Conservation (phyloP, 108 stramenopile genomes). For the Cyclotella distinguenda region DNA sequence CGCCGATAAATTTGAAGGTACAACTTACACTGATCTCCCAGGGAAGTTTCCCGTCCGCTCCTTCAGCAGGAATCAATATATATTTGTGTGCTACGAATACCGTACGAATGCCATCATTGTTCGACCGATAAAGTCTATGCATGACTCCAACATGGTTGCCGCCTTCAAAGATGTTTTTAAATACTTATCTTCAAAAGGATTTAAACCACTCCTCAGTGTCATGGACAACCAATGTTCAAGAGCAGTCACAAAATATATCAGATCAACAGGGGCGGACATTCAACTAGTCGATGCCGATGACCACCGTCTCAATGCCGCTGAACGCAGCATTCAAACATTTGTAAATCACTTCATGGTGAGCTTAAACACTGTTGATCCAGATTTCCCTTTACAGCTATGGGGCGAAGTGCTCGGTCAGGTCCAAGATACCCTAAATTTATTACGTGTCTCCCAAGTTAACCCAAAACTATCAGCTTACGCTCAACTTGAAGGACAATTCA, state of each 20-base stretch:
- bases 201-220: neutral
- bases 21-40: neutral
- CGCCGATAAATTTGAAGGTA: neutral
- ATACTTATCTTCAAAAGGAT: neutral
- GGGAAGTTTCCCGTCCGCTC: constrained; percentile 2
- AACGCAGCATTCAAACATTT: constrained; percentile 12
- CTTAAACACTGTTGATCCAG: constrained; percentile 13
- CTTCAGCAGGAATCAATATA: neutral
- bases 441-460: constrained; percentile 41
- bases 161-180: neutral
- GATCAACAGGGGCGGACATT: neutral
- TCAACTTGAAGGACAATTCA: constrained; percentile 15
- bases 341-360: constrained; percentile 16
- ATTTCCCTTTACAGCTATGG: constrained; percentile 44
- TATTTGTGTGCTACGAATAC: constrained; percentile 3
- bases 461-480: constrained; percentile 36
- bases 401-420: constrained; percentile 20
- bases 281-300: constrained; percentile 13
- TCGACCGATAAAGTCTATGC: neutral
- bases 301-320: constrained; percentile 20
- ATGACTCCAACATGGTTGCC: too few species aligned
- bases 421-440: constrained; percentile 46
- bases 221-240: constrained; percentile 1
- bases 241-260: neutral
- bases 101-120: neutral